Evolutionary conservation across 495 filamentous ascomycete genomes (phyloP).

Genomic region (Pseudomonodictys pantanalensis): DNA sequence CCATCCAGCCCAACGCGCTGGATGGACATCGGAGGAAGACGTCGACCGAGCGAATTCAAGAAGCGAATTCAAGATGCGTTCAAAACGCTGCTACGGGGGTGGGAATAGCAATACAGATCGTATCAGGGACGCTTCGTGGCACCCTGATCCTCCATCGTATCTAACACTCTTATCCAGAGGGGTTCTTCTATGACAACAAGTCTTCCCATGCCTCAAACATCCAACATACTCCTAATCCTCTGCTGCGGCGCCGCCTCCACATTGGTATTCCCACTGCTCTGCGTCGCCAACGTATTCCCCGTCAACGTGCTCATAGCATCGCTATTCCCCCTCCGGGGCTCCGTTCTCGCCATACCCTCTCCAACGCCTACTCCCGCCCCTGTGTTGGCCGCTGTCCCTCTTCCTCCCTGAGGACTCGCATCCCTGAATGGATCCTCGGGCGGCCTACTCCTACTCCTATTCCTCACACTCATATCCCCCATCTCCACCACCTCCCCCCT

Average conservation of each 20-base stretch:
- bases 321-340: conserved; percentile 14
- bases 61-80: too few species aligned
- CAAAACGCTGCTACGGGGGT: too few species aligned
- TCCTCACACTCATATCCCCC: conserved; percentile 41
- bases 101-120: too few species aligned
- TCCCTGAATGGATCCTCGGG: conserved; percentile 35
- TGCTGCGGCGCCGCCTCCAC: conserved; percentile 41
- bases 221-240: conserved; percentile 57
- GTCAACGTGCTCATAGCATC: conserved; percentile 38
- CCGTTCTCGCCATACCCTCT: not conserved
- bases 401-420: conserved; percentile 3
- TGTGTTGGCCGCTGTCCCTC: conserved; percentile 2
- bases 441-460: conserved; percentile 29
- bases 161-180: too few species aligned
- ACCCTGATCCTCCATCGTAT: too few species aligned
- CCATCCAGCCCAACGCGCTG: too few species aligned
- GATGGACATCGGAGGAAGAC: too few species aligned
- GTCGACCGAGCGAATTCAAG: too few species aligned
- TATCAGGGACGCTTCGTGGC: too few species aligned
- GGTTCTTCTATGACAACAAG: too few species aligned
- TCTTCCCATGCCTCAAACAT: too few species aligned
- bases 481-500: conserved; percentile 40
- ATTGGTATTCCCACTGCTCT: conserved; percentile 37
- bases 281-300: conserved; percentile 39
- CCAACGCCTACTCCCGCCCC: too few species aligned